Evolutionary conservation across 805 yeast genomes (phyloP).

Genomic region (Lipomyces sp.): DNA sequence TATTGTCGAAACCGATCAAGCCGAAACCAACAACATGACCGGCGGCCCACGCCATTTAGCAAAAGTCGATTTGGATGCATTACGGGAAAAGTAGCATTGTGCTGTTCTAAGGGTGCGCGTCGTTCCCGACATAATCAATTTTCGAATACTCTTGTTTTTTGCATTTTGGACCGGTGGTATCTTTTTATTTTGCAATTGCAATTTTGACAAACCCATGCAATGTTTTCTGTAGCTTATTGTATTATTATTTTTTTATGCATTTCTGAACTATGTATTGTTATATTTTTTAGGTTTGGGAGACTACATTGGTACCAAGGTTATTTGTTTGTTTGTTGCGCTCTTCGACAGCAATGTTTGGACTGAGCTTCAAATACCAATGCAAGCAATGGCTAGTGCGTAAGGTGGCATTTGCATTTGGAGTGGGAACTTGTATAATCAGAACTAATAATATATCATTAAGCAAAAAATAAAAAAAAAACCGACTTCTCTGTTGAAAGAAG

Average conservation of each 20-base stretch:
- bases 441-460: neutral
- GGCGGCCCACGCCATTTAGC: constrained; percentile 1
- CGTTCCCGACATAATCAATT: too few species aligned
- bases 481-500: constrained; percentile 29
- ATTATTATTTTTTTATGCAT: neutral
- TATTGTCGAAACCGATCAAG: constrained; percentile 22
- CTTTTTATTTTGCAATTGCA: neutral
- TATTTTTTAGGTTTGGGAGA: neutral
- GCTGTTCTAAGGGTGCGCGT: too few species aligned
- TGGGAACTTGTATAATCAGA: neutral
- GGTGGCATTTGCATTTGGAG: neutral
- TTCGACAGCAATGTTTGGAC: neutral
- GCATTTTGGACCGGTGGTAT: neutral
- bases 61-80: constrained; percentile 11
- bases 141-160: neutral
- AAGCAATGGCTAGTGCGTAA: neutral
- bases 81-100: constrained; percentile 9
- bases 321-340: neutral
- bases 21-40: neutral
- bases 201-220: neutral
- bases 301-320: neutral
- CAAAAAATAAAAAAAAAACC: neutral
- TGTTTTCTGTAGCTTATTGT: neutral
- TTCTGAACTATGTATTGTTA: neutral
- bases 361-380: neutral